Conservation (phyloP, 306 rosid genomes). For the Vigna angularis region DNA sequence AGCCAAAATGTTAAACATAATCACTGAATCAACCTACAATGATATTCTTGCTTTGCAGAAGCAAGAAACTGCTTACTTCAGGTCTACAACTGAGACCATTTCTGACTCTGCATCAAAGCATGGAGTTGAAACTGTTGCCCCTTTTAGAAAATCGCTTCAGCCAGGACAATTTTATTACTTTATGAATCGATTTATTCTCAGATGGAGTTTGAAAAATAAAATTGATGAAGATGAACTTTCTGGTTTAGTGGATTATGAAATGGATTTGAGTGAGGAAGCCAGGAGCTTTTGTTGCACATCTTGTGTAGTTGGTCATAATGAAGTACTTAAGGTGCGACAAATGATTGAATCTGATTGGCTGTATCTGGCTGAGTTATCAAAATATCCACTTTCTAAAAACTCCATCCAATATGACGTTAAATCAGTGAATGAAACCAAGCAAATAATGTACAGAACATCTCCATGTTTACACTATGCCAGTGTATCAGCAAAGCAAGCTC, state of each 20-base stretch:
- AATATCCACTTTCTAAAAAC: constrained; percentile 43
- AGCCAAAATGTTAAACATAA: constrained; percentile 68
- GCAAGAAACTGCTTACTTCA: constrained; percentile 75
- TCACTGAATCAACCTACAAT: constrained; percentile 67
- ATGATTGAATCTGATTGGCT: constrained; percentile 92
- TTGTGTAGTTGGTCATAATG: constrained; percentile 49
- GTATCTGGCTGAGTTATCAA: constrained; percentile 70
- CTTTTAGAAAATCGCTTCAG: constrained; percentile 54
- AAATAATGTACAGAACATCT: constrained; percentile 45
- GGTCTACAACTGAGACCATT: constrained; percentile 52
- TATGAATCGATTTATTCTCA: constrained; percentile 80
- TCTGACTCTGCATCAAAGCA: constrained; percentile 49
- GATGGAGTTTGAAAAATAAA: constrained; percentile 63
- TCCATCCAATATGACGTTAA: constrained; percentile 37
- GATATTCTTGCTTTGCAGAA: constrained; percentile 62
- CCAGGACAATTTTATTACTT: constrained; percentile 66
- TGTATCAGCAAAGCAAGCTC: constrained; percentile 70
- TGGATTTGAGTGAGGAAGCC: constrained; percentile 34
- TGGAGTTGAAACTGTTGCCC: constrained; percentile 46
- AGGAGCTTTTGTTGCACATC: constrained; percentile 42
- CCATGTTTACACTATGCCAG: constrained; percentile 61
- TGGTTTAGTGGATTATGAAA: constrained; percentile 36
- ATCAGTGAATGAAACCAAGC: constrained; percentile 38
- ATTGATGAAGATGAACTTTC: constrained; percentile 42
- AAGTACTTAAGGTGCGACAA: constrained; percentile 61